phyloP scores from a whole-genome alignment of 2,329 filamentous ascomycete species.

The Alternaria conjuncta region DNA sequence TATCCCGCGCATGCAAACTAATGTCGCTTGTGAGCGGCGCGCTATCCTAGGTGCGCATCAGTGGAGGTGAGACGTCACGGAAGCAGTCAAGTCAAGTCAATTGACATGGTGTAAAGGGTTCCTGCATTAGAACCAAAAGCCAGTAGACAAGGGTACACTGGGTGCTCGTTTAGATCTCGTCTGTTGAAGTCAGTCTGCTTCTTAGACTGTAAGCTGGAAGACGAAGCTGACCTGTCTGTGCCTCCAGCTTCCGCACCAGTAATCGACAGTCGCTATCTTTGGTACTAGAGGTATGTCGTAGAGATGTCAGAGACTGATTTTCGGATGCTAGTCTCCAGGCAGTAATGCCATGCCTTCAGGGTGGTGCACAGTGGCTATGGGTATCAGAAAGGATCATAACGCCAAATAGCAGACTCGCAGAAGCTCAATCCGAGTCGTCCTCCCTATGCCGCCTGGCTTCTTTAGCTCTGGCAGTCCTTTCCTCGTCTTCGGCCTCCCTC shows the following conservation, averaged over 20 bases:
- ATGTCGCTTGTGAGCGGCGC: neutral
- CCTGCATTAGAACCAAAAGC: constrained; percentile 9
- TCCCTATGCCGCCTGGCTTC: constrained; percentile 33
- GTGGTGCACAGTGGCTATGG: neutral
- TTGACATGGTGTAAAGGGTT: constrained; percentile 4
- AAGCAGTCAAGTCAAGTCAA: neutral
- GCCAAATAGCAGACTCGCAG: neutral
- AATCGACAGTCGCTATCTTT: neutral
- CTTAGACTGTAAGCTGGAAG: neutral
- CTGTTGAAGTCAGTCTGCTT: neutral
- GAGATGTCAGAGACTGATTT: neutral
- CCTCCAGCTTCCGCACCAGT: neutral
- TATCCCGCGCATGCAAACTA: neutral
- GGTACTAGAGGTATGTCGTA: neutral
- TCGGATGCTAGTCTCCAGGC: neutral
- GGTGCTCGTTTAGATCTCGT: neutral
- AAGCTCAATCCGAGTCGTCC: constrained; percentile 40
- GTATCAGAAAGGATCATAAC: neutral
- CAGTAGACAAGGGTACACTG: neutral
- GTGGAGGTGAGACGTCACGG: neutral
- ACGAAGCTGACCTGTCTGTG: neutral
- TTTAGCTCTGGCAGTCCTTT: constrained; percentile 29
- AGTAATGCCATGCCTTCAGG: neutral
- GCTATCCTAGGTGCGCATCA: neutral
- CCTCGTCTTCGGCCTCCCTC: constrained; percentile 47